phyloP scores from a whole-genome alignment of 371 early-diverging fungal species.

The Phascolomyces articulosus region DNA sequence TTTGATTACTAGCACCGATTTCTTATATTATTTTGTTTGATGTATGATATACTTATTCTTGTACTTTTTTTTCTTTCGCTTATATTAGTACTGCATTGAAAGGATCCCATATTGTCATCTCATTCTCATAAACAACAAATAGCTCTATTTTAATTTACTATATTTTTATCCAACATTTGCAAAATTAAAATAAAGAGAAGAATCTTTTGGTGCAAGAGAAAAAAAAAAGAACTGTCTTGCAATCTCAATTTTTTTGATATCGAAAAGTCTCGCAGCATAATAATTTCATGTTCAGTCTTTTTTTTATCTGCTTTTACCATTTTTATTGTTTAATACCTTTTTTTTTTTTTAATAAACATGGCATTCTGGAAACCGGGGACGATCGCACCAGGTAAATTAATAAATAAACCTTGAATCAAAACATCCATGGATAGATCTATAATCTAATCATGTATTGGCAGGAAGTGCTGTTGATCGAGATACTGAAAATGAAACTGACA shows the following conservation, averaged over 20 bases:
- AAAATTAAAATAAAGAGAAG: too few relatives aligned
- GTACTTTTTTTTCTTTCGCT: neutral
- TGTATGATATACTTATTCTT: too few relatives aligned
- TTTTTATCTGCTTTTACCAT: neutral
- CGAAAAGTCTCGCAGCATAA: too few relatives aligned
- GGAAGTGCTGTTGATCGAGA: conserved; percentile 73
- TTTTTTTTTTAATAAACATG: conserved; percentile 26
- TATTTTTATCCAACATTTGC: too few relatives aligned
- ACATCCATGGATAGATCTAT: neutral
- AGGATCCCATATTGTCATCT: neutral
- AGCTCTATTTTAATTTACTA: too few relatives aligned
- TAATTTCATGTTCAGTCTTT: neutral
- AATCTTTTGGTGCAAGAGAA: too few relatives aligned
- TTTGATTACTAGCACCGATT: neutral
- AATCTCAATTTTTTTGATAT: too few relatives aligned
- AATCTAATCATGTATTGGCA: conserved; percentile 18
- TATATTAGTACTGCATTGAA: conserved; percentile 1
- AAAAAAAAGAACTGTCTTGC: too few relatives aligned
- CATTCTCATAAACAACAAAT: neutral
- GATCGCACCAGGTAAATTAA: conserved; percentile 61
- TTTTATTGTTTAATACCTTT: too few relatives aligned
- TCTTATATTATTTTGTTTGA: neutral
- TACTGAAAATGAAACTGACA: conserved; percentile 60
- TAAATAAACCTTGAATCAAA: neutral
- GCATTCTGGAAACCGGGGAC: conserved; percentile 73